A percentile compares a stretch with the other conserved stretches of the same genome.
Conservation (phyloP, 306 rosid genomes). For the Cicer cuneatum region DNA sequence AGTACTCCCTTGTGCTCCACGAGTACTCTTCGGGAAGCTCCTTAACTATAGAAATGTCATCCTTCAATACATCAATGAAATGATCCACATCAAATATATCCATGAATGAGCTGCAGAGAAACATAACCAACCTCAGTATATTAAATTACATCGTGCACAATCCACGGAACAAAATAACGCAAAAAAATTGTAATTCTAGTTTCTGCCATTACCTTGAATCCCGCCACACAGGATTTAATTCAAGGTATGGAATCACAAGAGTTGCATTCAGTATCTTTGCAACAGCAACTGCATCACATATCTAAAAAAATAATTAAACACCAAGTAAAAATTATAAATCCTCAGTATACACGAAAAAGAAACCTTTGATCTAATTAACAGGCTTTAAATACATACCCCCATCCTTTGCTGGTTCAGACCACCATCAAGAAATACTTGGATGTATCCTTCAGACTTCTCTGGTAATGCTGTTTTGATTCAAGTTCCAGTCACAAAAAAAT, state of each 20-base stretch:
- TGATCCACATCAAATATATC: slow-evolving; percentile 98
- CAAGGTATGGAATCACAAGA: slow-evolving; percentile 93
- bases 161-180: slow-evolving; percentile 13
- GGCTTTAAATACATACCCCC: slow-evolving; percentile 76
- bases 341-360: slow-evolving; percentile 12
- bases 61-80: slow-evolving; percentile 86
- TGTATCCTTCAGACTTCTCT: slow-evolving; percentile 76
- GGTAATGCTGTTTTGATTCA: slow-evolving; percentile 72
- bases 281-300: slow-evolving; percentile 98
- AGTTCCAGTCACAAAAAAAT: slow-evolving; percentile 30
- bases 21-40: slow-evolving; percentile 86
- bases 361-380: slow-evolving; percentile 7
- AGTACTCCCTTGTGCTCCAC: slow-evolving; percentile 95
- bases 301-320: slow-evolving; percentile 56
- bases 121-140: slow-evolving; percentile 33
- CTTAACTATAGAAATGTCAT: slow-evolving; percentile 78
- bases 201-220: slow-evolving; percentile 74
- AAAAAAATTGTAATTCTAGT: slow-evolving; percentile 32
- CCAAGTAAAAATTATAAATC: slow-evolving; percentile 16
- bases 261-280: slow-evolving; percentile 95
- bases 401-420: slow-evolving; percentile 99
- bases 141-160: slow-evolving; percentile 37
- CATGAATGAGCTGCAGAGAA: slow-evolving; percentile 77
- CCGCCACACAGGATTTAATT: slow-evolving; percentile 92
- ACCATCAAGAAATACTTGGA: slow-evolving; percentile 97